phyloP scores from a whole-genome alignment of 2,329 filamentous ascomycete genomes.

The Botryotinia globosa region DNA sequence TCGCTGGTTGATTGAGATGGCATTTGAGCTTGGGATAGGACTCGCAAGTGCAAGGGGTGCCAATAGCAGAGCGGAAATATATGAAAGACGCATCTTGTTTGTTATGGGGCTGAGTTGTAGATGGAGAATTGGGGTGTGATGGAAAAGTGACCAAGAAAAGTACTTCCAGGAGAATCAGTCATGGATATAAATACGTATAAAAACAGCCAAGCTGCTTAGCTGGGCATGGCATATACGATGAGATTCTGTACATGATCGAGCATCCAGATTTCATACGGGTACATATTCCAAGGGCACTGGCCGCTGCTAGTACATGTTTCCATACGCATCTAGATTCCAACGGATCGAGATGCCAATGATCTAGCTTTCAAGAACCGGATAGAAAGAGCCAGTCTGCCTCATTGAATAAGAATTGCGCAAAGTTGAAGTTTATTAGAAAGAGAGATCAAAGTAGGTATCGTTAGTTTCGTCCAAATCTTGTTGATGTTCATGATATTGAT shows the following conservation, averaged over 20 bases:
- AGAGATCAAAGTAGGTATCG: neutral
- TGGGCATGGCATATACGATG: neutral
- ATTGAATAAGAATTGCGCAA: neutral
- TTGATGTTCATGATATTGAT: neutral
- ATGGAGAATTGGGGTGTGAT: neutral
- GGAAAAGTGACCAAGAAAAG: neutral
- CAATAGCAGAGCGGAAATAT: neutral
- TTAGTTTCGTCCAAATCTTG: neutral
- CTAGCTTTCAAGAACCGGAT: neutral
- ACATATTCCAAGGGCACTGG: neutral
- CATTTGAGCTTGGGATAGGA: neutral
- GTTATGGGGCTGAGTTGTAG: neutral
- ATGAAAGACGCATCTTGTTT: conserved; percentile 5
- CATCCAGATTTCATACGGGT: neutral
- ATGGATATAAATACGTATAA: neutral
- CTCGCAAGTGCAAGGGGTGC: conserved; percentile 5
- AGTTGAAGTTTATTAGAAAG: neutral
- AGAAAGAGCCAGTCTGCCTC: neutral
- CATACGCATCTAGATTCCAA: neutral
- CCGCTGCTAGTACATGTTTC: neutral
- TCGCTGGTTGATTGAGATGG: neutral
- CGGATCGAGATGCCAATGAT: neutral
- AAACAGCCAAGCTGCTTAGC: neutral
- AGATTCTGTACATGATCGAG: neutral
- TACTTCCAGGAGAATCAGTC: no score